phyloP scores from a whole-genome alignment of 176 grass and related monocot genomes.

The Eleusine coracana region DNA sequence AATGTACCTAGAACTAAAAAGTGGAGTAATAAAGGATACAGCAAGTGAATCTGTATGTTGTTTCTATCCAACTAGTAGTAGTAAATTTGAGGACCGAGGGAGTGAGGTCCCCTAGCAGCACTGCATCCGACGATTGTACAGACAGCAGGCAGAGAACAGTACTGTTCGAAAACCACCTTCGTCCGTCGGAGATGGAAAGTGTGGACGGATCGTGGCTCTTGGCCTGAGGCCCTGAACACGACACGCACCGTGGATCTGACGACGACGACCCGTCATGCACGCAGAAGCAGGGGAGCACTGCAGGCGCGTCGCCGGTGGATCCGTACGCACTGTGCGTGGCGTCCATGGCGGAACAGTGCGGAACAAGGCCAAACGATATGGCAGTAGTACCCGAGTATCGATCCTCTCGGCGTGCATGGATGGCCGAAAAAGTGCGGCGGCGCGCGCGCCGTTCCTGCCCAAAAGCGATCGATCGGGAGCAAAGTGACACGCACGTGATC shows the following conservation, averaged over 20 bases:
- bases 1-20: too few relatives aligned
- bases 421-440: too few relatives aligned
- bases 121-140: neutral
- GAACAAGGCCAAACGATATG: neutral
- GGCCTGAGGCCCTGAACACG: too few relatives aligned
- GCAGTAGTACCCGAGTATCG: neutral
- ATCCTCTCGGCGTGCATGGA: too few relatives aligned
- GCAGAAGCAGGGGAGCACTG: neutral
- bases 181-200: neutral
- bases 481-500: conserved; percentile 6
- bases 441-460: neutral
- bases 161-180: neutral
- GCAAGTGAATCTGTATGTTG: neutral
- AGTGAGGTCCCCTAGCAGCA: neutral
- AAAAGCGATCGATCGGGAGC: neutral
- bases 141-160: neutral
- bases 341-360: neutral
- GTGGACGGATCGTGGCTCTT: neutral
- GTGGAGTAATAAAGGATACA: too few relatives aligned
- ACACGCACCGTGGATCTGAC: neutral
- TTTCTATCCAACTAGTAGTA: neutral
- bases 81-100: too few relatives aligned
- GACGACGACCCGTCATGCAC: neutral
- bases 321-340: neutral
- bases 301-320: neutral